Evolutionary conservation across 2,329 filamentous ascomycete species (phyloP), one percentile per base, ranked within the genome.

Genomic region (Leptographium flavum): DNA sequence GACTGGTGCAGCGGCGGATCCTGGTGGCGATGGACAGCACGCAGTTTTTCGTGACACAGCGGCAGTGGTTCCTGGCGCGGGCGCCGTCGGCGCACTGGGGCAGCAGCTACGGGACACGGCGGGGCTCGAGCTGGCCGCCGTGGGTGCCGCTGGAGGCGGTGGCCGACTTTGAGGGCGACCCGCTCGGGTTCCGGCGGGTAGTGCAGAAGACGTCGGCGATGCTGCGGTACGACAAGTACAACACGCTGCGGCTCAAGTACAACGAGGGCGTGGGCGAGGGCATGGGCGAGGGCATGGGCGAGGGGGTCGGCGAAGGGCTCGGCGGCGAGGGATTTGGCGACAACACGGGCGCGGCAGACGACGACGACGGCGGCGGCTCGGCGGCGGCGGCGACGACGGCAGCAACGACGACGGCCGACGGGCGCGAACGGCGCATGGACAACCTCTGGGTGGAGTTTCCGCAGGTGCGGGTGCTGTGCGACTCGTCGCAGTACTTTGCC

Each of bases 111-210:
- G 93, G 93, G 32, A 82, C 87, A 27, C 79, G 85, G 35, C 73
- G 76, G 31, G 87, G 87, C 10, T 86, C 87, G 3, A 80, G 85
- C 15, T 99, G 93, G 92, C 92, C 92, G 11, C 92, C 92, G 1
- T 99, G 92, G 92, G 86, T 96, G 39, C 92, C 92, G 0, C 82
- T 98, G 67, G 92, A 99, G 63, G 86, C 94, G 55, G 95, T 98
- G 82, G 95, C 94, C 56, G 88, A 96, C 61, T 98, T 95, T 62
- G 71, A 90, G 52, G 74, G 83, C 6, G 88, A 94, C 60, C 90
- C 92, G 0, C 94, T 94, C 57, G 92, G 93, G n/a, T 98, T 98
- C 69, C 90, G 90, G 60, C 80, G 92, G 49, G 88, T 98, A 27
- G 88, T 99, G 11, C 87, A 96, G 60, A 90, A 93, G 61, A 98